A percentile compares a stretch with the other conserved stretches of the same genome.
phyloP scores from a whole-genome alignment of 352 stramenopile species.

The Phytopythium sindhum region DNA sequence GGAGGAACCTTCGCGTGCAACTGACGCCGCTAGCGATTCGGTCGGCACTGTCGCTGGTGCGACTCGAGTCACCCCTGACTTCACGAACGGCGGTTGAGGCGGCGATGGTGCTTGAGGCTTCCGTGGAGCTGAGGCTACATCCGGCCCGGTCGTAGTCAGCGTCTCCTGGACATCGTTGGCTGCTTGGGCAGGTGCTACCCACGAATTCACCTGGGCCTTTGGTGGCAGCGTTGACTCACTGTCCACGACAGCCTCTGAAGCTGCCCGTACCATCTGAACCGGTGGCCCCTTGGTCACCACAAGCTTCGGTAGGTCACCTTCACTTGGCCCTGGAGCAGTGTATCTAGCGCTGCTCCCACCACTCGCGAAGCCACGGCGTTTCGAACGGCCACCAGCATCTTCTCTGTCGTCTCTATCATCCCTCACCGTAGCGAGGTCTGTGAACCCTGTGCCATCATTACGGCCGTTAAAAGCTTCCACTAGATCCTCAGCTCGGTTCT shows the following conservation, averaged over 20 bases:
- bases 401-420: slow-evolving; percentile 17
- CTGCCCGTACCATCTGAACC: slow-evolving; percentile 19
- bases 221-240: background rate
- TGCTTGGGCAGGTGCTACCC: background rate
- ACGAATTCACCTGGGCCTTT: background rate
- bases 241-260: background rate
- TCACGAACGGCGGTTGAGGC: background rate
- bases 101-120: slow-evolving; percentile 11
- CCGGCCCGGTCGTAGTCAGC: slow-evolving; percentile 13
- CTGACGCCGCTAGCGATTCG: background rate
- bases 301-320: slow-evolving; percentile 27
- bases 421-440: slow-evolving; percentile 15
- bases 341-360: background rate
- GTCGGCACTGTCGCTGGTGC: background rate
- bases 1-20: background rate
- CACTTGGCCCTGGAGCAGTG: background rate
- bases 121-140: background rate
- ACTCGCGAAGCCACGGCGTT: background rate
- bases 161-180: background rate
- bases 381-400: slow-evolving; percentile 1
- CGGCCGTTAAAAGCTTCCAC: slow-evolving; percentile 1
- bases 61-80: background rate
- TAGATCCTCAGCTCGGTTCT: background rate
- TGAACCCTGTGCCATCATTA: slow-evolving; percentile 8
- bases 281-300: slow-evolving; percentile 45